phyloP scores from a whole-genome alignment of 2,329 filamentous ascomycete genomes.

The Penicillium italicum region DNA sequence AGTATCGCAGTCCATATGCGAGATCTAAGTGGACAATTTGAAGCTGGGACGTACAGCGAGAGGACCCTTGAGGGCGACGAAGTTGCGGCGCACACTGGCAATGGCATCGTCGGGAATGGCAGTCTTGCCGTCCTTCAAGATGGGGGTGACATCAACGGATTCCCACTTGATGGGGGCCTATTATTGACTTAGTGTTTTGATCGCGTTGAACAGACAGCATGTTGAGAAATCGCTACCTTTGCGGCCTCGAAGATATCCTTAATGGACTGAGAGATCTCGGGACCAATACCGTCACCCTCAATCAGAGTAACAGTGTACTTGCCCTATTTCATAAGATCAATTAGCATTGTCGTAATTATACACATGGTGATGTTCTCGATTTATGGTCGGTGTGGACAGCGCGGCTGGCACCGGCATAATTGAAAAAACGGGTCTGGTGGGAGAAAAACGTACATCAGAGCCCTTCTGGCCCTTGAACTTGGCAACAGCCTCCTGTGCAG shows the following conservation, averaged over 20 bases:
- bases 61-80: constrained; percentile 96
- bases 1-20: constrained; percentile 20
- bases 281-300: constrained; percentile 97
- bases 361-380: not conserved
- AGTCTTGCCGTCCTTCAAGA: constrained; percentile 90
- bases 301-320: constrained; percentile 96
- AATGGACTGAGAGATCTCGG: constrained; percentile 94
- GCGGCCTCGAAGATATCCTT: constrained; percentile 98
- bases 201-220: constrained; percentile 1
- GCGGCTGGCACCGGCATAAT: constrained; percentile 28
- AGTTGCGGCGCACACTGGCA: constrained; percentile 88
- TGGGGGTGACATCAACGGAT: constrained; percentile 90
- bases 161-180: constrained; percentile 95
- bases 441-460: constrained; percentile 65
- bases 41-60: constrained; percentile 66
- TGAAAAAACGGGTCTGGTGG: constrained; percentile 22
- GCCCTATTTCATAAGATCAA: constrained; percentile 56
- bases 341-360: constrained; percentile 8
- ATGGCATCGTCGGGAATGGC: constrained; percentile 91
- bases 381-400: constrained; percentile 4
- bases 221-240: constrained; percentile 56
- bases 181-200: constrained; percentile 31
- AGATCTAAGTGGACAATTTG: not conserved
- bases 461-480: constrained; percentile 92
- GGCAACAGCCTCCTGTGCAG: constrained; percentile 68